phyloP scores from a whole-genome alignment of 2,329 filamentous ascomycete species.

The Biscogniauxia sp. region DNA sequence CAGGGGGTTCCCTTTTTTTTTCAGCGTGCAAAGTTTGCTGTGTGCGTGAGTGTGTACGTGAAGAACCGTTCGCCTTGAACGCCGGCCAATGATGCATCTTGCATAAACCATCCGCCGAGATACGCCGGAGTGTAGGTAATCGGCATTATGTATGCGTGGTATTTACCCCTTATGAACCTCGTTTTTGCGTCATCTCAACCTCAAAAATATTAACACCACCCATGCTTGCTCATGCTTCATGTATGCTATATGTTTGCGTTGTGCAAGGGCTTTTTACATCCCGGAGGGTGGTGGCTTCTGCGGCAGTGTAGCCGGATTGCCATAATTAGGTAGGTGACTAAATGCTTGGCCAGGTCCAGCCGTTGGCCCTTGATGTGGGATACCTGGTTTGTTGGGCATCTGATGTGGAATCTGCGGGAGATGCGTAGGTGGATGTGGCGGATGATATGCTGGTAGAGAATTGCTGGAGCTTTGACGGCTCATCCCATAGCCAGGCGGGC shows the following conservation, averaged over 20 bases:
- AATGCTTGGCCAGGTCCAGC: conserved; percentile 40
- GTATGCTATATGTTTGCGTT: conserved; percentile 19
- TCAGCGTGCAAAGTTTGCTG: conserved; percentile 1
- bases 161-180: conserved; percentile 26
- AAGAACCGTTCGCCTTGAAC: conserved; percentile 23
- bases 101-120: conserved; percentile 24
- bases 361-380: conserved; percentile 38
- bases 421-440: conserved; percentile 38
- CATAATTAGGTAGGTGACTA: conserved; percentile 55
- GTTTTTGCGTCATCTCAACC: conserved; percentile 16
- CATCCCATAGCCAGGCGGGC: conserved; percentile 50
- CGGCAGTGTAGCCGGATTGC: conserved; percentile 58
- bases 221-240: conserved; percentile 30
- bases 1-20: not conserved
- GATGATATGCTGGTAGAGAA: conserved; percentile 51
- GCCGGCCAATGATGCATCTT: conserved; percentile 28
- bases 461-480: conserved; percentile 55
- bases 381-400: conserved; percentile 45
- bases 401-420: conserved; percentile 41
- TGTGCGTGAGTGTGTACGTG: not conserved
- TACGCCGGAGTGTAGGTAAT: conserved; percentile 25
- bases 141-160: conserved; percentile 13
- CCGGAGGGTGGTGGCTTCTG: conserved; percentile 53
- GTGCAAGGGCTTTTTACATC: conserved; percentile 37
- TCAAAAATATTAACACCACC: conserved; percentile 30